Percentiles rank a stretch among this genome's conserved stretches.
phyloP scores from a whole-genome alignment of 2,329 filamentous ascomycete species.

The Colletotrichum sansevieriae region DNA sequence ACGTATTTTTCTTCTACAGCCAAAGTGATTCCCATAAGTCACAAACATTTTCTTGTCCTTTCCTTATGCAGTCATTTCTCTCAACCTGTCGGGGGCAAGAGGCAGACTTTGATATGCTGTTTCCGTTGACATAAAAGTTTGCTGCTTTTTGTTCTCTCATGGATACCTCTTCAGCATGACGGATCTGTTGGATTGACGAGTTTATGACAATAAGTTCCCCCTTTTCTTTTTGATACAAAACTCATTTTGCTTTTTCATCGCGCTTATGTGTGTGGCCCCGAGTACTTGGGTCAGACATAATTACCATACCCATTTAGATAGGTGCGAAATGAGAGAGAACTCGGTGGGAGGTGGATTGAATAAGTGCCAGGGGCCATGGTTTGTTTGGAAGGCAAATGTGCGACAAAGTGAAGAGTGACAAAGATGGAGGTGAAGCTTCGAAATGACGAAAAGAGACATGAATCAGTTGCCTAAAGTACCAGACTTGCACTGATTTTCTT shows the following conservation, averaged over 20 bases:
- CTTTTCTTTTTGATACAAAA: conserved; percentile 15
- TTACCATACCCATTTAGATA: conserved; percentile 21
- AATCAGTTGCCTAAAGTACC: neutral
- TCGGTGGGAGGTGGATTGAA: neutral
- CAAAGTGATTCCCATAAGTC: conserved; percentile 42
- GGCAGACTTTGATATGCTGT: conserved; percentile 39
- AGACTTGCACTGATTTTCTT: too few relatives aligned
- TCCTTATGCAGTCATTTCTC: conserved; percentile 40
- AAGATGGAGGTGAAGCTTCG: neutral
- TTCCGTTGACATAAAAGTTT: conserved; percentile 39
- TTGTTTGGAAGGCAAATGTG: neutral
- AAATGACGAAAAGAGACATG: conserved; percentile 6
- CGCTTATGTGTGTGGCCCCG: conserved; percentile 5
- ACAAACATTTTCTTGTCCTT: conserved; percentile 34
- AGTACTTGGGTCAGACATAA: conserved; percentile 4
- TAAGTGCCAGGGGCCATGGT: too few relatives aligned
- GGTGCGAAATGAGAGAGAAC: conserved; percentile 1
- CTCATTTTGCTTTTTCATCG: neutral
- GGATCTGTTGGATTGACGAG: conserved; percentile 42
- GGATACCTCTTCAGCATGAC: conserved; percentile 43
- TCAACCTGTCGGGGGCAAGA: conserved; percentile 36
- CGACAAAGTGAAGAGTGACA: neutral
- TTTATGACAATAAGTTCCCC: conserved; percentile 28
- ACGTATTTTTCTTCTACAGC: conserved; percentile 37
- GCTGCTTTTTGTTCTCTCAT: conserved; percentile 42